Base-by-base conservation (phyloP, 139 green algal species). In the Micractinium conductrix region DNA sequence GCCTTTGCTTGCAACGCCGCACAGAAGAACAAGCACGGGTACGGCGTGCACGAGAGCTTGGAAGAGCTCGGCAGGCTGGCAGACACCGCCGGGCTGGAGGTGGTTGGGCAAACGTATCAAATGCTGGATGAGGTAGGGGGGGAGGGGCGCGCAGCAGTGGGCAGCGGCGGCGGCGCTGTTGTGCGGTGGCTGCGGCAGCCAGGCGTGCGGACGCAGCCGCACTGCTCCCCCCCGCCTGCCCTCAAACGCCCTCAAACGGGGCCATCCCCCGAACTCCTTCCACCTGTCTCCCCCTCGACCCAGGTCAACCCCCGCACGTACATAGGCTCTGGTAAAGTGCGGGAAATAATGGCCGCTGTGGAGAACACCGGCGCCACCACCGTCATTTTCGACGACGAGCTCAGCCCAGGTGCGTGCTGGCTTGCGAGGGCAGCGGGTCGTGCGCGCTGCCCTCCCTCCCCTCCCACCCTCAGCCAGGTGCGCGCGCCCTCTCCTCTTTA, bases 341-440 rank as follows among this genome's bases (percentile, higher is more conserved):
- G 74, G 28, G 92, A 98, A 65, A 67, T 98, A 43, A 60, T 38
- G 43, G 79, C 71, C 26, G 86, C 79, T 4, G 80, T 96, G 53
- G 42, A 71, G 26, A 76, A 55, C n/a, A 45, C 86, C 10, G 84
- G 84, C 12, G 91, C 94, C 12, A 94, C 98, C 68, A 98, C 94
- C 0, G 92, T 99, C 26, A 93, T 99, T 7, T 97, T 99, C 75
- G 97, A 99, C 82, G 94, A 98, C 74, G 96, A 99, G 91, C 92
- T 99, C 33, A 93, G 89, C 8, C 96, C 97, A 7, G 89, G 91
- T 10, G 93, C 98, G 93, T 58, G 48, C 48, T 58, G 48, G 48
- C 12, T 24, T 58, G 48, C 10, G 48, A 58, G 16, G 48, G 48
- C 12, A 58, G 10, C 12, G 48, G 48, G 16, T 58, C 12, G 48